Conservation (phyloP, 1,139 yeast species). For the Candida frijolesensis region DNA sequence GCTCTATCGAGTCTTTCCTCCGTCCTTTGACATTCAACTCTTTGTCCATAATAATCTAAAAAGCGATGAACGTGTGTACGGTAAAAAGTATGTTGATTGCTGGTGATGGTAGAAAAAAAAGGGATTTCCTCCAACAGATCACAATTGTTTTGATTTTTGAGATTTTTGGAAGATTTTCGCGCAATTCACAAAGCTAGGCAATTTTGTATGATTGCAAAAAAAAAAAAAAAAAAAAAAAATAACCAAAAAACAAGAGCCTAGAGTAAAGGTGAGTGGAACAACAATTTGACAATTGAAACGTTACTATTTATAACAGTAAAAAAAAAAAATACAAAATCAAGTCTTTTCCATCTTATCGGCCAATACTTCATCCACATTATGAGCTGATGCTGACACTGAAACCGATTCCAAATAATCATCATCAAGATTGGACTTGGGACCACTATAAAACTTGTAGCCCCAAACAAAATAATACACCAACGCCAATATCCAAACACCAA, state of each 20-base stretch:
- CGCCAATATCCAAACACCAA: slow-evolving; percentile 37
- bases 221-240: neutral
- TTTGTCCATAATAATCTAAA: slow-evolving; percentile 1
- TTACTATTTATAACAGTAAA: neutral
- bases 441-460: slow-evolving; percentile 33
- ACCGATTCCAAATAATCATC: slow-evolving; percentile 9
- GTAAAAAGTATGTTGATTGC: neutral
- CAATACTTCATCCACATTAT: slow-evolving; percentile 4
- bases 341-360: neutral
- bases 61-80: too few species aligned
- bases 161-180: slow-evolving; percentile 1
- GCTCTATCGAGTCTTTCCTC: slow-evolving; percentile 67
- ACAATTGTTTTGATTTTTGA: neutral
- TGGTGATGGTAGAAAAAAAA: neutral
- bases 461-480: slow-evolving; percentile 29
- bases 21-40: slow-evolving; percentile 36
- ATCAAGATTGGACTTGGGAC: slow-evolving; percentile 38
- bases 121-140: neutral
- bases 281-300: neutral
- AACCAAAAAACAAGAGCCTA: neutral
- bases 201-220: neutral
- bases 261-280: neutral
- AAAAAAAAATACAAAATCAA: neutral
- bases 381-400: neutral
- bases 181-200: neutral